Base-by-base conservation (phyloP, 2,329 filamentous ascomycete genomes). In the Cladophialophora bantiana region DNA sequence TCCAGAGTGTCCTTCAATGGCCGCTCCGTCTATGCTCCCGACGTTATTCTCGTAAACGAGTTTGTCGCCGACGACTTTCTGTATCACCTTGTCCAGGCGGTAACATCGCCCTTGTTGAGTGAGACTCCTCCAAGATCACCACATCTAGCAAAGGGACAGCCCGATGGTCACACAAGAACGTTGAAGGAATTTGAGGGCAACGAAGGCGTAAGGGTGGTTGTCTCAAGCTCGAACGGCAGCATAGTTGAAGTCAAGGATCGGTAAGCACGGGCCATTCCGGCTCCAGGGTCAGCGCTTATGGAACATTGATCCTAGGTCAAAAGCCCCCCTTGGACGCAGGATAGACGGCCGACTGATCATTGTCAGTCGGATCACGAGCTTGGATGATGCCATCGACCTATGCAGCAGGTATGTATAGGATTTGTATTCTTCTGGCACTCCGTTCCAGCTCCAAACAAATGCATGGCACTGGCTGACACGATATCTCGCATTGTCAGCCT, bases 21-120 rank as follows among this genome's bases (percentile, higher is more conserved):
- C 2, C 79, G 76, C 1, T 89, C 87, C 0, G 82, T 86, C 0
- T 89, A 89, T 72, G 84, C 86, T 0, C 88, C 88, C 0, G 87
- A 90, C 71, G 35, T 89, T 0, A 84, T 90, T 0, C 76, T 89
- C 0, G 87, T 90, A n/a, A 88, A 90, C 67, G 88, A 90, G 68
- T 90, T 84, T 66, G 79, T 82, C 3, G 85, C 57, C 32, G 34
- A 65, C 32, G 58, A 61, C 6, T 50, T 65, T 12, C 50, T 65
- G 36, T 45, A 20, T 34, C 63, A 65, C 42, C 58, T 61, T 18
- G 42, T 65, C 26, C 63, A 65, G 38, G 40, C 52, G 5, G 38
- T 59, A 5, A 65, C 57, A 13, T 52, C 63, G 48, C 26, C 52
- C 5, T n/a, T 55, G 34, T 26, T 34, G 20, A 59, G 12, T 12